A percentile compares a stretch with the other conserved stretches of the same genome.
phyloP scores from a whole-genome alignment of 2,329 filamentous ascomycete genomes.

The Coniochaeta prunicola region DNA sequence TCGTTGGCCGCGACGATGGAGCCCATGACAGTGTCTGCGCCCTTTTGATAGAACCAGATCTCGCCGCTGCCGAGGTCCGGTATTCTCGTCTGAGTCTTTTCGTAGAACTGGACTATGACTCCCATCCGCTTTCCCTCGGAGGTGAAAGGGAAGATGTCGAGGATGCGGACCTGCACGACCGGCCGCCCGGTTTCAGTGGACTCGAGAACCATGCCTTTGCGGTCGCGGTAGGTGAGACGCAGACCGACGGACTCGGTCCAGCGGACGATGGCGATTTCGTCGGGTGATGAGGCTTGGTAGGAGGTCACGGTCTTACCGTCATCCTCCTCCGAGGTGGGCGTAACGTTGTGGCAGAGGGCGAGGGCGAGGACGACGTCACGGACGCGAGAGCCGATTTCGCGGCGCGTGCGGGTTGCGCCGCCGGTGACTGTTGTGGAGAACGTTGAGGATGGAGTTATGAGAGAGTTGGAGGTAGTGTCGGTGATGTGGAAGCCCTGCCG shows the following conservation, averaged over 20 bases:
- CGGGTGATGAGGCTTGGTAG: slow-evolving; percentile 94
- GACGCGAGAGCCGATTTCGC: slow-evolving; percentile 90
- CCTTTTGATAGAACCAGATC: slow-evolving; percentile 98
- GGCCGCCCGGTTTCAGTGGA: slow-evolving; percentile 65
- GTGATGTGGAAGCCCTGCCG: slow-evolving; percentile 68
- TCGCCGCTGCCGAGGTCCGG: slow-evolving; percentile 56
- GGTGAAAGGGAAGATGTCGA: slow-evolving; percentile 95
- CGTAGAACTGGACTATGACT: slow-evolving; percentile 82
- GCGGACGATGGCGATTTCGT: slow-evolving; percentile 94
- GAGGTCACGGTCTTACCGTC: slow-evolving; percentile 70
- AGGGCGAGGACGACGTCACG: slow-evolving; percentile 88
- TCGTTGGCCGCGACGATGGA: slow-evolving; percentile 91
- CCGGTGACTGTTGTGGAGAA: slow-evolving; percentile 54
- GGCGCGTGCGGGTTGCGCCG: slow-evolving; percentile 70
- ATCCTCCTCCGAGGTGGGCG: slow-evolving; percentile 79
- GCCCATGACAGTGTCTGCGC: slow-evolving; percentile 97
- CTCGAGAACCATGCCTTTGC: slow-evolving; percentile 76
- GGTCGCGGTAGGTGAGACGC: slow-evolving; percentile 75
- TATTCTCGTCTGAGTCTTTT: slow-evolving; percentile 41
- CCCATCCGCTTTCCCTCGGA: slow-evolving; percentile 98
- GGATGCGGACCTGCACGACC: slow-evolving; percentile 78
- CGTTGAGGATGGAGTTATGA: slow-evolving; percentile 72
- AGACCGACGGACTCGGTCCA: slow-evolving; percentile 94
- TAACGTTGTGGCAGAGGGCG: slow-evolving; percentile 94
- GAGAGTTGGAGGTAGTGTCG: slow-evolving; percentile 34